Percentiles rank a stretch among this genome's conserved stretches.
Conservation (phyloP, 352 stramenopile species). For the Pythium rishiriense region DNA sequence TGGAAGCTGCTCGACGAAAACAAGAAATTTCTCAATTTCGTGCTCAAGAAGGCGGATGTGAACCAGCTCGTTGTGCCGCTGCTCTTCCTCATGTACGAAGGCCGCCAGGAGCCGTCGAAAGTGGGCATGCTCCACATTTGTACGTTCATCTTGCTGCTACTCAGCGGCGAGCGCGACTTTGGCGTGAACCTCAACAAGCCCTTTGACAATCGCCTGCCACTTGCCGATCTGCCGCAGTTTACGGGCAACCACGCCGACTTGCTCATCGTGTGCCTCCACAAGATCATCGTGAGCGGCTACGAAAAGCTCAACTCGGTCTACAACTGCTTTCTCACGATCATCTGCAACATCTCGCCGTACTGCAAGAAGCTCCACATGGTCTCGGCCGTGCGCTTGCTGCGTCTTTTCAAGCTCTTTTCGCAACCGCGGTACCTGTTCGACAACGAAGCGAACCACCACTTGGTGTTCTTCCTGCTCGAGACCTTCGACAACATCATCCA, state of each 20-base stretch:
- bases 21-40: conserved; percentile 92
- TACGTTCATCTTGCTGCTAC: conserved; percentile 97
- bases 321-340: conserved; percentile 99
- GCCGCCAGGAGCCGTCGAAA: conserved; percentile 92
- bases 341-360: conserved; percentile 99
- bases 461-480: conserved; percentile 96
- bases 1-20: conserved; percentile 99
- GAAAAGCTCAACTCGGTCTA: conserved; percentile 97
- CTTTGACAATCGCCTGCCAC: conserved; percentile 93
- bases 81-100: conserved; percentile 93
- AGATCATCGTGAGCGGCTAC: conserved; percentile 97
- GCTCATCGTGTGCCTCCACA: conserved; percentile 97
- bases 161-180: conserved; percentile 97
- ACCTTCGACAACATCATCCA: conserved; percentile 99
- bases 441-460: conserved; percentile 94
- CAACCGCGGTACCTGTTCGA: conserved; percentile 93
- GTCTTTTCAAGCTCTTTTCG: conserved; percentile 97
- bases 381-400: conserved; percentile 94
- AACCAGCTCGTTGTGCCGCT: conserved; percentile 88
- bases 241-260: conserved; percentile 96
- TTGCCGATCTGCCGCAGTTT: conserved; percentile 92
- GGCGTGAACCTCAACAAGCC: conserved; percentile 97
- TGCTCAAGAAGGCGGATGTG: conserved; percentile 94
- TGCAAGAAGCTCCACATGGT: conserved; percentile 96
- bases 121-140: conserved; percentile 98